phyloP scores from a whole-genome alignment of 345 rosid species.

The Microthlaspi erraticum region DNA sequence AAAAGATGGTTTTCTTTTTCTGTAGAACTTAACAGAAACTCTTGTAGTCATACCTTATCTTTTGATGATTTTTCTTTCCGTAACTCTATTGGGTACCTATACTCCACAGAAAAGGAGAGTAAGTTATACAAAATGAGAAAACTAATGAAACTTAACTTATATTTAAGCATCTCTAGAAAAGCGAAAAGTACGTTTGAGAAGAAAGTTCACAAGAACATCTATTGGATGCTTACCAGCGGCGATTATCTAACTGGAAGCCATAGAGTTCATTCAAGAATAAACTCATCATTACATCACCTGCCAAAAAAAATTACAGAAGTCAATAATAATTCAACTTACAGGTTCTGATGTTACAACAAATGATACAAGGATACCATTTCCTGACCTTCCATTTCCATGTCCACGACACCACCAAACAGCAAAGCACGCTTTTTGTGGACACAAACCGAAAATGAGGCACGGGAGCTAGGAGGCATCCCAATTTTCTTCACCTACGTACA shows the following conservation, averaged over 20 bases:
- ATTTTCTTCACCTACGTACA: conserved; percentile 75
- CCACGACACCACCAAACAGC: conserved; percentile 95
- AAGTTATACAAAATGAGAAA: neutral
- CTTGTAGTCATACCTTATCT: conserved; percentile 83
- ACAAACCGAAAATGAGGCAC: conserved; percentile 92
- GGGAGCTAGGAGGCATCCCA: conserved; percentile 97
- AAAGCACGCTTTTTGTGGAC: conserved; percentile 96
- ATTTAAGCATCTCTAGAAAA: neutral
- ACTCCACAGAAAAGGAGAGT: conserved; percentile 28
- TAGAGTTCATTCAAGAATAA: conserved; percentile 94
- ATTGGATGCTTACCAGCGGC: conserved; percentile 71
- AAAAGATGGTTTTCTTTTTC: too few species aligned
- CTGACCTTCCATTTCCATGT: conserved; percentile 93
- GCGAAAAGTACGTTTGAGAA: neutral
- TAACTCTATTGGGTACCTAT: conserved; percentile 93
- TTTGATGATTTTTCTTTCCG: conserved; percentile 90
- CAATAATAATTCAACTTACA: conserved; percentile 7
- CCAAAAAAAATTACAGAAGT: conserved; percentile 28
- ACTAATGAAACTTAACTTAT: neutral
- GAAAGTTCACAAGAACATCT: neutral
- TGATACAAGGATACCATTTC: neutral
- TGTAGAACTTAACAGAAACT: too few species aligned
- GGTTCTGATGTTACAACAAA: conserved; percentile 11
- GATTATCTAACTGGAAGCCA: conserved; percentile 95
- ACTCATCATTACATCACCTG: conserved; percentile 97